Base-by-base conservation (phyloP, 352 stramenopile species). In the Phytopythium helicoides region DNA sequence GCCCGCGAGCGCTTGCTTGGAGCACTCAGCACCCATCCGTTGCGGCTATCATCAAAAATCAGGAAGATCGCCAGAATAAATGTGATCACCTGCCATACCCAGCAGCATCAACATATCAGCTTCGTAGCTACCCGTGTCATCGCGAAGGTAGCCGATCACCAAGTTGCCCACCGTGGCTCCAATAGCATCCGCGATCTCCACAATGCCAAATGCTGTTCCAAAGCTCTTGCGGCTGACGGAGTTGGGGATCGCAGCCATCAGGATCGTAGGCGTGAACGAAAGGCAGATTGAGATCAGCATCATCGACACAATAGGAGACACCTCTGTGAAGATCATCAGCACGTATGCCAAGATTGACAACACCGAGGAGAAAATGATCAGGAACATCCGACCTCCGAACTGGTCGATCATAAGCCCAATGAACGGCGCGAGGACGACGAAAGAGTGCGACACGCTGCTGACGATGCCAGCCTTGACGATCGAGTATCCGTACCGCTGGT, bases 351-450 rank as follows among this genome's bases (percentile, higher is more conserved):
- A 48, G 26, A 95, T 75, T 12, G 81, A 87, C 22, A 94, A 54
- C 26, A 89, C 42, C 0, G 81, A 79, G 8, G 87, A 81, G 7
- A 78, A 19, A 10, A 91, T 70, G 52, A 92, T 87, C 47, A 95
- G 72, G 47, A 92, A 67, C 53, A 95, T 81, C 41, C 91, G 87
- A 12, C 88, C 82, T 12, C 90, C 90, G 54, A 92, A 92, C 55
- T 88, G 77, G 62, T 97, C 89, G 57, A 97, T 87, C 3, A 87
- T 64, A 12, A 96, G 69, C 5, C 89, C 90, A 28, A 96, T 92
- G 35, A 96, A 77, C 33, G 90, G 89, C 44, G 87, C 87, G 44
- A 95, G 91, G 6, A 97, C 60, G 19, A 96, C 81, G 46, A 86
- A 91, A 22, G 75, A 66, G 59, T 89, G 83, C 53, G 76, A 91